Percentiles rank a stretch among this genome's conserved stretches.
These are phyloP conservation scores for Neonectria neomacrospora DNA, from an alignment of 2,329 filamentous ascomycete genomes.

Conservation along the genomic window DNA sequence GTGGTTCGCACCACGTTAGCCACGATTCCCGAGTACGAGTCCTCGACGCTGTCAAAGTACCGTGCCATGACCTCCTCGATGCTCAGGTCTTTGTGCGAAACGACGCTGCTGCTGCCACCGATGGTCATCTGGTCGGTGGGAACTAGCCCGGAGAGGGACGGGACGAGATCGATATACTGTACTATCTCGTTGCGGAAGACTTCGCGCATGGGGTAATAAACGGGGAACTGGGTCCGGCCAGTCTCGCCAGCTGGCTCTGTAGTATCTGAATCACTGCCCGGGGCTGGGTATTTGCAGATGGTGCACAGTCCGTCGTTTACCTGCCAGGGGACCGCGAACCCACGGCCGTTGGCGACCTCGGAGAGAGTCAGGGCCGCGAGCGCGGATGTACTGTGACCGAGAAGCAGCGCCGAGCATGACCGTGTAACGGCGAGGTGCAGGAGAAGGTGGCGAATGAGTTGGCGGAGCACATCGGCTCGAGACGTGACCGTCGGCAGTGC, in stretches of 20 bases:
- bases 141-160: constrained; percentile 62
- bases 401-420: constrained; percentile 76
- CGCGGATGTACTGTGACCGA: constrained; percentile 87
- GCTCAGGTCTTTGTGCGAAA: constrained; percentile 79
- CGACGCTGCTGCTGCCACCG: constrained; percentile 51
- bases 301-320: constrained; percentile 76
- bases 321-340: constrained; percentile 83
- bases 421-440: constrained; percentile 69
- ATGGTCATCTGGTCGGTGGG: constrained; percentile 50
- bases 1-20: constrained; percentile 94
- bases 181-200: constrained; percentile 83
- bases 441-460: constrained; percentile 78
- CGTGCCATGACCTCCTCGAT: constrained; percentile 91
- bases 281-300: constrained; percentile 46
- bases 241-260: constrained; percentile 21
- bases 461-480: constrained; percentile 75
- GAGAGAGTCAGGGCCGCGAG: constrained; percentile 87
- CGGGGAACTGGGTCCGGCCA: constrained; percentile 46
- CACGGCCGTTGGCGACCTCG: constrained; percentile 91
- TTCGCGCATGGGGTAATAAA: constrained; percentile 88
- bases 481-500: constrained; percentile 79
- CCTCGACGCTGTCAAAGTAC: constrained; percentile 85
- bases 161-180: constrained; percentile 69
- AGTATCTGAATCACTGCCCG: constrained; percentile 10
- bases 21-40: constrained; percentile 89